Evolutionary conservation across 805 yeast species (phyloP).

Genomic region (Candida ulmi): DNA sequence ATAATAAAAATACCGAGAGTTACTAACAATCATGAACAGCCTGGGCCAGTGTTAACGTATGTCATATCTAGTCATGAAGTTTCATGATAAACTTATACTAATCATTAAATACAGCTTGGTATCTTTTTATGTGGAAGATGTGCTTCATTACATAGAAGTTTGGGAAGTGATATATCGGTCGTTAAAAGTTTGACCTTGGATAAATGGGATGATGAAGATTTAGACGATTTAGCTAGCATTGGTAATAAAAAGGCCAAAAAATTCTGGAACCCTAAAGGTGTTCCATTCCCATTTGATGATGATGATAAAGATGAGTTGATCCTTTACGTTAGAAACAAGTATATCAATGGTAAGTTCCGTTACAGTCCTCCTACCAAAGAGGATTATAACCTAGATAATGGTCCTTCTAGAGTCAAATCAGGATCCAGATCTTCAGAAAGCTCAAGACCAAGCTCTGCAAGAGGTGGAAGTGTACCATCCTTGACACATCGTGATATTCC

Average conservation of each 20-base stretch:
- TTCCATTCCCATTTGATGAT: conserved; percentile 70
- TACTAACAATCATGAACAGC: conserved; percentile 11
- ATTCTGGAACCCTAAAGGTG: conserved; percentile 63
- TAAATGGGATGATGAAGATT: conserved; percentile 55
- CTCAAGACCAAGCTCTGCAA: conserved; percentile 9
- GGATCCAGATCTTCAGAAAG: conserved; percentile 1
- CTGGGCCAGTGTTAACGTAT: conserved; percentile 27
- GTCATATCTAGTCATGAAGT: conserved; percentile 3
- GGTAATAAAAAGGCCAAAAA: conserved; percentile 61
- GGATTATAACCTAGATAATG: conserved; percentile 21
- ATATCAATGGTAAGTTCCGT: conserved; percentile 54
- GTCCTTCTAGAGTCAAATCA: not conserved
- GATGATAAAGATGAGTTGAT: conserved; percentile 62
- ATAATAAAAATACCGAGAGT: no score
- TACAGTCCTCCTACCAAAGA: conserved; percentile 23
- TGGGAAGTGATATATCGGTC: conserved; percentile 55
- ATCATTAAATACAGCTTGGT: conserved; percentile 39
- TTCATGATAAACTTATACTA: conserved; percentile 6
- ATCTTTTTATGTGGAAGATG: conserved; percentile 79
- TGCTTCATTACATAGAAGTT: conserved; percentile 68
- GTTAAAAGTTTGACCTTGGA: conserved; percentile 75
- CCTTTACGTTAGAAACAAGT: conserved; percentile 60
- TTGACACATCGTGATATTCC: conserved; percentile 49
- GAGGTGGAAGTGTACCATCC: conserved; percentile 26
- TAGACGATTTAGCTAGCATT: conserved; percentile 34